Conservation (phyloP, 495 filamentous ascomycete genomes). For the Neurospora sp. region DNA sequence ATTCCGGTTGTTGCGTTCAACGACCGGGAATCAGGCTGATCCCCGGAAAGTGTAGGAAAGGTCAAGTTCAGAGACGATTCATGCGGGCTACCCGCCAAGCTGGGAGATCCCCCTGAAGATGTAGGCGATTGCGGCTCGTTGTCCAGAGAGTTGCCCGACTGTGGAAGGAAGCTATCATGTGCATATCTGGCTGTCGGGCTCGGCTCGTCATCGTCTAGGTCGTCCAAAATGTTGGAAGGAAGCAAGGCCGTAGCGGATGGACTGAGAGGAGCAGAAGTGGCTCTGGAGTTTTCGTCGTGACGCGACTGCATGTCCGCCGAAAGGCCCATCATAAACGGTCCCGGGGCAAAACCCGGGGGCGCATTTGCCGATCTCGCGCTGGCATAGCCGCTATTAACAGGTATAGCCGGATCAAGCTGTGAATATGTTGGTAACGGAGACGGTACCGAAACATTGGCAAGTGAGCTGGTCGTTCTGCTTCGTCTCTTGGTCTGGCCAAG, state of each 20-base stretch:
- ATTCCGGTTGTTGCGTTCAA: constrained; percentile 15
- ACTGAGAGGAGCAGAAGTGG: constrained; percentile 60
- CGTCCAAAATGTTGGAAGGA: constrained; percentile 65
- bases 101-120: constrained; percentile 55
- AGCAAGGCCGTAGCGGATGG: constrained; percentile 69
- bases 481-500: constrained; percentile 41
- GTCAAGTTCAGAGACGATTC: constrained; percentile 49
- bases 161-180: constrained; percentile 17
- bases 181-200: constrained; percentile 35
- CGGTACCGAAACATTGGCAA: constrained; percentile 35
- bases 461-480: constrained; percentile 46
- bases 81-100: constrained; percentile 57
- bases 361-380: constrained; percentile 29
- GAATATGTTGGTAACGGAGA: constrained; percentile 30
- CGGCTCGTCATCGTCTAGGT: constrained; percentile 59
- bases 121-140: constrained; percentile 57
- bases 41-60: constrained; percentile 33
- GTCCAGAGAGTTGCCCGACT: constrained; percentile 33
- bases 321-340: constrained; percentile 39
- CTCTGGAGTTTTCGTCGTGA: constrained; percentile 33
- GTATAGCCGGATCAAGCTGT: constrained; percentile 26
- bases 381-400: constrained; percentile 22
- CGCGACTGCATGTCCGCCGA: constrained; percentile 23
- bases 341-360: constrained; percentile 39
- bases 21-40: constrained; percentile 27